Evolutionary conservation across 1,284 basidiomycete genomes (phyloP).

Genomic region (Leccinum angustisporum): DNA sequence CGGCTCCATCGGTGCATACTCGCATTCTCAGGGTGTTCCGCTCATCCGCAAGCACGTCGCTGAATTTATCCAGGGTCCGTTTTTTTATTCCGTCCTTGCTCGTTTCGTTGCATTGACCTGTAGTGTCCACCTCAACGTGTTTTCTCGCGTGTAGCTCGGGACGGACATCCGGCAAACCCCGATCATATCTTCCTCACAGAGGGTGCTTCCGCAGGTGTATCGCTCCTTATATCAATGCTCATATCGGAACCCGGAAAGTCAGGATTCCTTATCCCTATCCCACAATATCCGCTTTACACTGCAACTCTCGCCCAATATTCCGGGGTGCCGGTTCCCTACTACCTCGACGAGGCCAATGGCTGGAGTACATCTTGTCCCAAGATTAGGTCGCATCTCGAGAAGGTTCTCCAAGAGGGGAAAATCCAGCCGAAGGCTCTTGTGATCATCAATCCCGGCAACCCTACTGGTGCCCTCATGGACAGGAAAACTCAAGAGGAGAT

Average conservation of each 20-base stretch:
- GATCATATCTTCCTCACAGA: slow-evolving; percentile 91
- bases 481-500: slow-evolving; percentile 71
- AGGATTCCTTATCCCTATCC: slow-evolving; percentile 93
- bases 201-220: slow-evolving; percentile 92
- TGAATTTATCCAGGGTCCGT: slow-evolving; percentile 65
- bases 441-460: slow-evolving; percentile 96
- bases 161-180: slow-evolving; percentile 83
- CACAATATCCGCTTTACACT: slow-evolving; percentile 97
- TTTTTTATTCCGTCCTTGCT: background rate
- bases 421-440: slow-evolving; percentile 79
- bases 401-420: slow-evolving; percentile 62
- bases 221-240: slow-evolving; percentile 83
- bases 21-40: slow-evolving; percentile 92
- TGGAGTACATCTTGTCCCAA: slow-evolving; percentile 85
- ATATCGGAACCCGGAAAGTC: slow-evolving; percentile 60
- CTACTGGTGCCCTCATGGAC: slow-evolving; percentile 84
- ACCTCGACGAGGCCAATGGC: slow-evolving; percentile 78
- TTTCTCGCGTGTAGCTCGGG: slow-evolving; percentile 63
- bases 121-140: background rate
- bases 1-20: slow-evolving; percentile 94
- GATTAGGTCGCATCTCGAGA: slow-evolving; percentile 68
- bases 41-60: slow-evolving; percentile 89
- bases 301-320: slow-evolving; percentile 87
- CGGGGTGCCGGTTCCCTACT: slow-evolving; percentile 86
- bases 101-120: slow-evolving; percentile 9